Conservation (phyloP, 306 rosid species). For the Potentilla sterilis region DNA sequence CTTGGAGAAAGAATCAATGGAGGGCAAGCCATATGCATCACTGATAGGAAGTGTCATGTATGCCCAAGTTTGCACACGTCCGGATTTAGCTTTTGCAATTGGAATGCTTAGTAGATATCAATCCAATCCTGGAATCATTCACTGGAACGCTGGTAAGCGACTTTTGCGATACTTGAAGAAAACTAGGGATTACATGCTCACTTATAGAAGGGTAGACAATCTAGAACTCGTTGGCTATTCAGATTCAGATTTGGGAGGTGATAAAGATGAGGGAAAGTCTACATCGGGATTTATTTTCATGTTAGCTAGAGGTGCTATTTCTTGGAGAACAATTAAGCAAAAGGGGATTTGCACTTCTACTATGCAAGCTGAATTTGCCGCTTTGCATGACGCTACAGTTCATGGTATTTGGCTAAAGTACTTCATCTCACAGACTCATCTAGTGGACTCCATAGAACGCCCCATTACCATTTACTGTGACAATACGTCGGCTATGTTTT, state of each 20-base stretch:
- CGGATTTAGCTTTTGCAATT: neutral
- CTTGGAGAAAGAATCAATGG: neutral
- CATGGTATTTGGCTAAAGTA: neutral
- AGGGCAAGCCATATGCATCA: neutral
- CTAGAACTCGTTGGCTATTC: neutral
- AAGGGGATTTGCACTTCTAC: neutral
- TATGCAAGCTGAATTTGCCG: neutral
- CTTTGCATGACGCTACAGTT: neutral
- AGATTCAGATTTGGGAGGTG: neutral
- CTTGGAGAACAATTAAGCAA: neutral
- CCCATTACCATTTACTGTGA: neutral
- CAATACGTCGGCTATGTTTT: neutral
- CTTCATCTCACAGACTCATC: neutral
- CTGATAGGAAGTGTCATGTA: neutral
- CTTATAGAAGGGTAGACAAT: neutral
- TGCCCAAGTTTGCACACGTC: neutral
- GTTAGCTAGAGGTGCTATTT: neutral
- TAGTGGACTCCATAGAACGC: neutral
- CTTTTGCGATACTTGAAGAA: neutral
- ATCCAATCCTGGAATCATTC: neutral
- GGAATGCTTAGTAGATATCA: neutral
- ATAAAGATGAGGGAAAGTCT: neutral
- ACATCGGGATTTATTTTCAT: neutral
- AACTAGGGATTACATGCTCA: neutral
- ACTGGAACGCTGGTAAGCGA: neutral